A percentile compares a stretch with the other conserved stretches of the same genome.
Evolutionary conservation across 140 eudicot species (phyloP).

Genomic region (Bidens hawaiensis): DNA sequence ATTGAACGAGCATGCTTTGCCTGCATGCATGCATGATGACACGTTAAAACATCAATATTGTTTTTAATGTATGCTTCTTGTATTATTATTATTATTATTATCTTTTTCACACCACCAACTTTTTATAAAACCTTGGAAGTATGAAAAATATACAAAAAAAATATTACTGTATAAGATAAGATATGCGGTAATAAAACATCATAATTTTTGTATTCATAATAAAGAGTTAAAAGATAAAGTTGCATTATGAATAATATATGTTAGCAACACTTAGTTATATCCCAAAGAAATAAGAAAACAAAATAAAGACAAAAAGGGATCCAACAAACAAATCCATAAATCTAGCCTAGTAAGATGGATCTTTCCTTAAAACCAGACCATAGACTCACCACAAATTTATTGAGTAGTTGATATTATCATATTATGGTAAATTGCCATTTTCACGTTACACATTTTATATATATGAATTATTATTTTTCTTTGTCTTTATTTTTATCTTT

Average conservation of each 20-base stretch:
- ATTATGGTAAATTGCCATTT: too few relatives aligned
- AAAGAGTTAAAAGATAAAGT: background rate
- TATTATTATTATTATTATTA: background rate
- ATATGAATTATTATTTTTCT: too few relatives aligned
- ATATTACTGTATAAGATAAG: background rate
- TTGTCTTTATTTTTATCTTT: too few relatives aligned
- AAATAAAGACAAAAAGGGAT: background rate
- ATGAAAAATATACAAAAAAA: background rate
- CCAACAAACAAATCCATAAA: background rate
- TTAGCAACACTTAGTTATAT: background rate
- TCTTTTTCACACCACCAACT: background rate
- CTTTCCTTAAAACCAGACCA: conserved; percentile 18
- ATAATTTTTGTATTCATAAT: background rate
- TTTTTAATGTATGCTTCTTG: background rate
- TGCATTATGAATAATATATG: background rate
- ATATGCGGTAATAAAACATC: background rate
- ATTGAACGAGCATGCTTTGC: conserved; percentile 84
- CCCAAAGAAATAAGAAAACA: background rate
- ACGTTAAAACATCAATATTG: conserved; percentile 9
- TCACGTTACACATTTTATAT: too few relatives aligned
- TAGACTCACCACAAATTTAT: background rate
- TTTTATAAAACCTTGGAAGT: background rate
- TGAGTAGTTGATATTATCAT: too few relatives aligned
- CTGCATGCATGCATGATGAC: conserved; percentile 38
- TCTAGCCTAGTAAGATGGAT: conserved; percentile 17